A percentile compares a stretch with the other conserved stretches of the same genome.
These are phyloP conservation scores for Fusarium chaquense DNA, from an alignment of 2,329 filamentous ascomycete genomes.

Conservation along the genomic window DNA sequence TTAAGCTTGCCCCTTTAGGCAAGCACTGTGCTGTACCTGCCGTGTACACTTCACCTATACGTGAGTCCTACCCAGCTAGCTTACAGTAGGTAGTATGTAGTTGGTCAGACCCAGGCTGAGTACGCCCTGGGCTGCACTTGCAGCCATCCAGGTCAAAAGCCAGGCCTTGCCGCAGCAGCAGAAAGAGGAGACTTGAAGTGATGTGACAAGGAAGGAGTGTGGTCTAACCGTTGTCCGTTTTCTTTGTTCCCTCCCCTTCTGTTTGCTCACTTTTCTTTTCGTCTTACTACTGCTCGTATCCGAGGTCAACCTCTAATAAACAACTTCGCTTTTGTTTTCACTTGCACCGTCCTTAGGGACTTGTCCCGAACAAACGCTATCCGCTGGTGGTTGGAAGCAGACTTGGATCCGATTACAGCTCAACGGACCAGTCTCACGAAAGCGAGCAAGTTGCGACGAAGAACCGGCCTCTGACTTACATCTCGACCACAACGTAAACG, in stretches of 20 bases:
- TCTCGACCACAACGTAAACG: neutral
- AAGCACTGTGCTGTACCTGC: constrained; percentile 25
- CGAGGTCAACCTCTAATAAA: neutral
- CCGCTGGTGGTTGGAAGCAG: constrained; percentile 2
- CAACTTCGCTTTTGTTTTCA: constrained; percentile 11
- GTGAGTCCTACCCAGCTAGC: constrained; percentile 22
- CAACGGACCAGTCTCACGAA: constrained; percentile 2
- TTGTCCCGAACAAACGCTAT: constrained; percentile 7
- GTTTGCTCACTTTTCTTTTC: neutral
- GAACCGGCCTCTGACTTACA: neutral
- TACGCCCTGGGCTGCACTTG: constrained; percentile 31
- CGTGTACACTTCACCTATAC: constrained; percentile 17
- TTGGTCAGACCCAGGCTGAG: constrained; percentile 25
- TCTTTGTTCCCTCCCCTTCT: constrained; percentile 35
- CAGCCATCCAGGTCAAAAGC: constrained; percentile 33
- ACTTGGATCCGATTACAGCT: neutral
- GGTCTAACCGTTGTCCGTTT: constrained; percentile 13
- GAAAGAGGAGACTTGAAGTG: constrained; percentile 18
- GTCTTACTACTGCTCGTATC: constrained; percentile 15
- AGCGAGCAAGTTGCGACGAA: constrained; percentile 18
- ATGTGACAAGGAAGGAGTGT: constrained; percentile 26
- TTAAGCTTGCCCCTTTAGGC: constrained; percentile 14
- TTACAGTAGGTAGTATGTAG: neutral
- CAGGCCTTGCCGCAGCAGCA: constrained; percentile 39
- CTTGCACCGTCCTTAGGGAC: constrained; percentile 22